Evolutionary conservation across 202 grass and related monocot species (phyloP).

Genomic region (Setaria italica): DNA sequence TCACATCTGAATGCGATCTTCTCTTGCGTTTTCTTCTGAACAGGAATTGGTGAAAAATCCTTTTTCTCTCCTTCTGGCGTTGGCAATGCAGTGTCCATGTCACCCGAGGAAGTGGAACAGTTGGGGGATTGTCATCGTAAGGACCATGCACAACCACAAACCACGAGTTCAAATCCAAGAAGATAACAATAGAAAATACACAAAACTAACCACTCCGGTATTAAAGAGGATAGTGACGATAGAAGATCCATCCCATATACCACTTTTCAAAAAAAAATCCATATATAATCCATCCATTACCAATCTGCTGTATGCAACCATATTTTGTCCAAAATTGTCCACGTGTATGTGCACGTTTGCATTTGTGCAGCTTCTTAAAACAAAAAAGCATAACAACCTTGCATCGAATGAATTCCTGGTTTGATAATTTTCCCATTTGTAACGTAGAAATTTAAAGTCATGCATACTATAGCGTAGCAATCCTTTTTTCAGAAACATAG

Average conservation of each 20-base stretch:
- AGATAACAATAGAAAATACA: neutral
- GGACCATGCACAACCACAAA: neutral
- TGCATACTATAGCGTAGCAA: too few species aligned
- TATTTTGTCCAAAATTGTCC: too few species aligned
- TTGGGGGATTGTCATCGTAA: neutral
- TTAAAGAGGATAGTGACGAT: neutral
- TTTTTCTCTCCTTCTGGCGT: neutral
- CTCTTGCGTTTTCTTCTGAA: slow-evolving; percentile 1
- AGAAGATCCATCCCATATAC: neutral
- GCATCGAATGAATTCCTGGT: too few species aligned
- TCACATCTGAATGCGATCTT: slow-evolving; percentile 2
- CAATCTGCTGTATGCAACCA: too few species aligned
- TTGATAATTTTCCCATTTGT: too few species aligned
- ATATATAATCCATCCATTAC: too few species aligned
- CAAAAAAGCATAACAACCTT: too few species aligned
- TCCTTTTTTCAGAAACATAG: too few species aligned
- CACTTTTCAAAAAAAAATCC: neutral
- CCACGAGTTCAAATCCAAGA: neutral
- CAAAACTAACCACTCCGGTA: neutral
- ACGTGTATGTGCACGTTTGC: too few species aligned
- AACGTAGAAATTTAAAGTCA: too few species aligned
- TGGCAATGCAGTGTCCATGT: neutral
- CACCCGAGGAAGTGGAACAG: slow-evolving; percentile 1
- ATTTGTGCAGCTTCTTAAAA: too few species aligned
- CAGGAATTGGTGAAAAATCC: neutral